Base-by-base conservation (phyloP, 2,329 filamentous ascomycete species). In the Malbranchea zuffiana region DNA sequence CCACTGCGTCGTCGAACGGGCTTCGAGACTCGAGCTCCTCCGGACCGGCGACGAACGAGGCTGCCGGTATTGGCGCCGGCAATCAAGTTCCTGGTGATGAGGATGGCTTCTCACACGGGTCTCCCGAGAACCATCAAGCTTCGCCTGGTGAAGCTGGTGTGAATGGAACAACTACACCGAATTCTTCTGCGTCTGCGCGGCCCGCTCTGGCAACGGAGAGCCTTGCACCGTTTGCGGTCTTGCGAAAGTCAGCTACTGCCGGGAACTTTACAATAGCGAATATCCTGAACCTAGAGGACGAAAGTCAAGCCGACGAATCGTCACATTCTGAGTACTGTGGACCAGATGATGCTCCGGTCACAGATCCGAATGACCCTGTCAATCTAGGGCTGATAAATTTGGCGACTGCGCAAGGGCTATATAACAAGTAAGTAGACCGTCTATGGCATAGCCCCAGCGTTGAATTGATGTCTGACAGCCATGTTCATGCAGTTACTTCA, bases 401-500 rank as follows among this genome's bases (percentile, higher is more conserved):
- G 19, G 34, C 41, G 1, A 37, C 55, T 32, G 53, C 55, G 6
- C 32, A 50, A 12, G 48, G 47, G n/a, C 41, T 60, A 5, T 57
- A 54, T 42, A 48, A 53, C 17, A 50, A 41, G 52, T 55, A 37
- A 28, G 44, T 36, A 25, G n/a, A 5, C 3, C 5, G 10, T 11
- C 16, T 33, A 23, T n/a, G 17, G 11, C 6, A 18, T 2, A 17
- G 7, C 4, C 12, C 16, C 6, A 5, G 20, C 20, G 10, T n/a
- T n/a, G n/a, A 15, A 17, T 28, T 23, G 17, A 24, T 24, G 20
- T 38, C 19, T 27, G 25, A 28, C 30, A 19, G 2, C 6, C 16
- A 16, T 2, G 26, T 13, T 30, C 10, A 10, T 11, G 5, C 12
- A 61, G 60, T 13, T 65, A 63, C 39, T 57, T 64, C 39, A 44